These are phyloP conservation scores for Epichloe typhina DNA, from an alignment of 2,329 filamentous ascomycete species.

Conservation along the genomic window DNA sequence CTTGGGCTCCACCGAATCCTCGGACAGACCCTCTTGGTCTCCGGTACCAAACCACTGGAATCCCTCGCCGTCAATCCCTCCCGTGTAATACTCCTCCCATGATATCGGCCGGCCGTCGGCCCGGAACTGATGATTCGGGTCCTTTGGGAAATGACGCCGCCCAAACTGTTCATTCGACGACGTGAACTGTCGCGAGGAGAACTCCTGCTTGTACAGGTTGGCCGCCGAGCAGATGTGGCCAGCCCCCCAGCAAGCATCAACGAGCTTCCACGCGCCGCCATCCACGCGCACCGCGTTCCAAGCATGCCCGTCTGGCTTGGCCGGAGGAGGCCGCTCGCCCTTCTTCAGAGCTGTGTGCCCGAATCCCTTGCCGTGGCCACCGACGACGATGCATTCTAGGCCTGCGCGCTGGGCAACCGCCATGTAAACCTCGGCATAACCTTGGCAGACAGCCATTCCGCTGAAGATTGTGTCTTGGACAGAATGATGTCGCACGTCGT, in stretches of 20 bases:
- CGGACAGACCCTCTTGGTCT: constrained; percentile 37
- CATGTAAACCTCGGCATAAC: constrained; percentile 74
- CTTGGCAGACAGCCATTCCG: constrained; percentile 81
- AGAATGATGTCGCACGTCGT: constrained; percentile 51
- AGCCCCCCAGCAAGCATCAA: constrained; percentile 94
- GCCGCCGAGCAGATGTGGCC: constrained; percentile 46
- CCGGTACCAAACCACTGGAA: constrained; percentile 32
- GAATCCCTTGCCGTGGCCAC: constrained; percentile 77
- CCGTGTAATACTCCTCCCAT: constrained; percentile 75
- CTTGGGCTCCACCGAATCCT: constrained; percentile 45
- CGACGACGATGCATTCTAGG: constrained; percentile 60
- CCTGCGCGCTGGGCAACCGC: constrained; percentile 68
- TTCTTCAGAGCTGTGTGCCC: constrained; percentile 51
- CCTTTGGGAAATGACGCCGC: constrained; percentile 60
- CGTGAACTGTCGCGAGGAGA: constrained; percentile 50
- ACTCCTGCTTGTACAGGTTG: constrained; percentile 51
- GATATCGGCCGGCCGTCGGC: constrained; percentile 51
- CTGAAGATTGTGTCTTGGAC: constrained; percentile 60
- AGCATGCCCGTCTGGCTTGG: constrained; percentile 55
- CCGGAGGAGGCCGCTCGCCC: constrained; percentile 52
- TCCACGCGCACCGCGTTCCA: constrained; percentile 93
- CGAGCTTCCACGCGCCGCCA: constrained; percentile 74
- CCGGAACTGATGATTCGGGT: constrained; percentile 59
- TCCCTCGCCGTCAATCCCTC: constrained; percentile 37
- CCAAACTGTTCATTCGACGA: constrained; percentile 69